Percentiles rank a stretch among this genome's conserved stretches.
Conservation (phyloP, 2,329 filamentous ascomycete genomes). For the Colletotrichum chlorophyti region DNA sequence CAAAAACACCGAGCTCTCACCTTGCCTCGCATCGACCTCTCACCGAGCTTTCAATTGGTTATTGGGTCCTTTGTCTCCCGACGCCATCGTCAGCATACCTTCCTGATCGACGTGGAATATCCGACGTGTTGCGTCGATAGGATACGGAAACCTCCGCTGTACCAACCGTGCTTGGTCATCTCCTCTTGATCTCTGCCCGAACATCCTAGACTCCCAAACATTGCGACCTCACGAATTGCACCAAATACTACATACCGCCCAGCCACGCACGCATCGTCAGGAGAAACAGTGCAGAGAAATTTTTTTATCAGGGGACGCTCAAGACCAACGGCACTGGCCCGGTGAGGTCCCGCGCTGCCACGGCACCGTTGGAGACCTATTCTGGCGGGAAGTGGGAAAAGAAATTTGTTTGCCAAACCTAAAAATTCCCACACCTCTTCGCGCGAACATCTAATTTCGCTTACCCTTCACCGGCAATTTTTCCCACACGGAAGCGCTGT, state of each 20-base stretch:
- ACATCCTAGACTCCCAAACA: constrained; percentile 21
- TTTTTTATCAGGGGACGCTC: constrained; percentile 20
- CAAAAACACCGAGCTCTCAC: not conserved
- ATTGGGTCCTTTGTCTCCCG: too few relatives aligned
- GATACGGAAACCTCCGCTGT: too few relatives aligned
- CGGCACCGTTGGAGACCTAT: constrained; percentile 10
- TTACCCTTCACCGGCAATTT: constrained; percentile 22
- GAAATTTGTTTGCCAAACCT: constrained; percentile 19
- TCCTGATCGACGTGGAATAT: too few relatives aligned
- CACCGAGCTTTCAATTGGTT: too few relatives aligned
- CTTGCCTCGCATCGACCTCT: not conserved
- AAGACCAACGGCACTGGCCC: constrained; percentile 18
- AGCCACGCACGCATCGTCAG: constrained; percentile 24
- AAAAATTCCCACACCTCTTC: constrained; percentile 14
- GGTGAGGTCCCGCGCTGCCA: constrained; percentile 10
- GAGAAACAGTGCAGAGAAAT: constrained; percentile 12
- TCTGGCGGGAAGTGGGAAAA: constrained; percentile 4
- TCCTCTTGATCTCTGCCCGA: too few relatives aligned
- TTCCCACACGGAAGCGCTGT: constrained; percentile 21
- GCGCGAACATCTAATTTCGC: constrained; percentile 25
- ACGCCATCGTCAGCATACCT: too few relatives aligned
- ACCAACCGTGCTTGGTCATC: too few relatives aligned
- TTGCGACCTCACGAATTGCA: constrained; percentile 16
- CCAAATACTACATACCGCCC: constrained; percentile 19
- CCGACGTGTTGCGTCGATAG: too few relatives aligned